Conservation (phyloP, 2,329 filamentous ascomycete genomes). For the Curvularia sp. region DNA sequence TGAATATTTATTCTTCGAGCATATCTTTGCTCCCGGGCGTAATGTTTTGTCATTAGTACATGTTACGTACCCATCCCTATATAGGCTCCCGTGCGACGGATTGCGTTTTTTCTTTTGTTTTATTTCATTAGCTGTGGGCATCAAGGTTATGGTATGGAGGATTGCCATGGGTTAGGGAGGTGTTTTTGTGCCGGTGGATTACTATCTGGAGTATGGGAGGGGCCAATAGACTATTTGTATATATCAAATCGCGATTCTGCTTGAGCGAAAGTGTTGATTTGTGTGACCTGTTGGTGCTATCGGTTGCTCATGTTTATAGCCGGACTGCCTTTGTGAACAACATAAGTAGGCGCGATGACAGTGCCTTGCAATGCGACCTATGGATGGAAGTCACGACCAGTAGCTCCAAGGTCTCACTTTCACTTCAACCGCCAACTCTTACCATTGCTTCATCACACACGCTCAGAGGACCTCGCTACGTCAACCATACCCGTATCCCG, state of each 20-base stretch:
- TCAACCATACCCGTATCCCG: neutral
- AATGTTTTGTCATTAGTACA: slow-evolving; percentile 27
- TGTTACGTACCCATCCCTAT: neutral
- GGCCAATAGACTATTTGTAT: slow-evolving; percentile 7
- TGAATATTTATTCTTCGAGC: slow-evolving; percentile 11
- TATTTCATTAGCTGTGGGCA: neutral
- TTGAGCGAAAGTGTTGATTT: neutral
- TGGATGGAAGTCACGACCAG: neutral
- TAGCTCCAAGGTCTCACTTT: neutral
- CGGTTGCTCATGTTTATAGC: neutral
- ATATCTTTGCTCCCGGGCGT: slow-evolving; percentile 23
- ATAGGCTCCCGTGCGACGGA: slow-evolving; percentile 4
- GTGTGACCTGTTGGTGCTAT: neutral
- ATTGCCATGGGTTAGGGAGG: slow-evolving; percentile 1
- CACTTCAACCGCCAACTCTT: neutral
- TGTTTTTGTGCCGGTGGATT: neutral
- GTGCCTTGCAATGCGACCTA: neutral
- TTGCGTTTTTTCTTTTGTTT: slow-evolving; percentile 12
- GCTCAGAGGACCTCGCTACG: neutral
- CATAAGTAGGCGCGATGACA: neutral
- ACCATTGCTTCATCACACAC: neutral
- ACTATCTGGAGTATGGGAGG: slow-evolving; percentile 6
- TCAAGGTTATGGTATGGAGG: slow-evolving; percentile 1
- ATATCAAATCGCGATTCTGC: neutral
- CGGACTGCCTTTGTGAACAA: neutral